Evolutionary conservation across 1,139 yeast genomes (phyloP).

Genomic region (Pichia sp.): DNA sequence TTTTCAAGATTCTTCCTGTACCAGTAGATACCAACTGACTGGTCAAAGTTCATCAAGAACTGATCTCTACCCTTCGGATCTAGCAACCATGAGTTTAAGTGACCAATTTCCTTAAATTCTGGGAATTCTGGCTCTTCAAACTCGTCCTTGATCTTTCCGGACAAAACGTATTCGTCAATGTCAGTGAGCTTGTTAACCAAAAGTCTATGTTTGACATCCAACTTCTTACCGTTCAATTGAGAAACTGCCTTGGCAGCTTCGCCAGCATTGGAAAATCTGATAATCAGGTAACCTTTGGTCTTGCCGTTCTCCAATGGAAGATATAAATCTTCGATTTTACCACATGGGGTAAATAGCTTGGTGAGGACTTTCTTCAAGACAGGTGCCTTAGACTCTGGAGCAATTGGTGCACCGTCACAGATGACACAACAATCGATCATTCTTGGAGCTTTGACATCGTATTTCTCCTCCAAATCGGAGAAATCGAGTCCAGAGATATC

Average conservation of each 20-base stretch:
- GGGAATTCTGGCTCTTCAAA: conserved; percentile 70
- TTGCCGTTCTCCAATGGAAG: conserved; percentile 81
- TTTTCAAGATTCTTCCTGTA: conserved; percentile 73
- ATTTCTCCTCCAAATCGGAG: conserved; percentile 80
- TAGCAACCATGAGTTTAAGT: conserved; percentile 85
- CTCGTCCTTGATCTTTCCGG: conserved; percentile 59
- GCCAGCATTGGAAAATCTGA: conserved; percentile 67
- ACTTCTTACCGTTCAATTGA: conserved; percentile 79
- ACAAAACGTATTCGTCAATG: conserved; percentile 74
- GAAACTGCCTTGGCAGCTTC: conserved; percentile 78
- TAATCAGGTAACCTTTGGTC: conserved; percentile 84
- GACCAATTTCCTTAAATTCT: conserved; percentile 70
- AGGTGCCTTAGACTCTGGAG: conserved; percentile 85
- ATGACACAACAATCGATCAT: conserved; percentile 78
- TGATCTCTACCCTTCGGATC: conserved; percentile 92
- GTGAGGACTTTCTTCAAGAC: conserved; percentile 79
- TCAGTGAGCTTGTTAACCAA: conserved; percentile 80
- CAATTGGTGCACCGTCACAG: conserved; percentile 93
- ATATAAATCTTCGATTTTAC: conserved; percentile 62
- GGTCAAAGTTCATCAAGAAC: conserved; percentile 73
- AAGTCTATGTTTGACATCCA: conserved; percentile 90
- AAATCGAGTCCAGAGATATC: conserved; percentile 74
- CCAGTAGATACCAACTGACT: conserved; percentile 85
- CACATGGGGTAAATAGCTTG: conserved; percentile 73
- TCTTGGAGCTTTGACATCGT: conserved; percentile 49